Evolutionary conservation across 768 basidiomycete genomes (phyloP).

Genomic region (Hemileccinum rubropunctum): DNA sequence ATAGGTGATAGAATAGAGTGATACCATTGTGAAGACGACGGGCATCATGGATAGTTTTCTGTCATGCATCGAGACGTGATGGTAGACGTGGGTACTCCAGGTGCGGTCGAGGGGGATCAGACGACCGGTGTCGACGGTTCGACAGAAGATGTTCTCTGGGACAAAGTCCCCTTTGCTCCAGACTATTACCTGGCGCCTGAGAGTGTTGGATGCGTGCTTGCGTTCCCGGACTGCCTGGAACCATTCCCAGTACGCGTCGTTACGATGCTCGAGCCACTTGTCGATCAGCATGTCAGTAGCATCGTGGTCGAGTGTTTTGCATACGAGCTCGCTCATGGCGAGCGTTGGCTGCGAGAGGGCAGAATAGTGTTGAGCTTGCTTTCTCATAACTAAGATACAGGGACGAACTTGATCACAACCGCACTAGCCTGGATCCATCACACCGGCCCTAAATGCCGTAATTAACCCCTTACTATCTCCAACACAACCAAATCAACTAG

Average conservation of each 20-base stretch:
- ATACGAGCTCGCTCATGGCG: conserved; percentile 75
- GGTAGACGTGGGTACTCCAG: conserved; percentile 80
- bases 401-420: conserved; percentile 14
- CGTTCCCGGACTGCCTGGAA: conserved; percentile 68
- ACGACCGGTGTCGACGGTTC: conserved; percentile 75
- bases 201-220: conserved; percentile 51
- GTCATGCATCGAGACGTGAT: conserved; percentile 73
- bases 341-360: conserved; percentile 63
- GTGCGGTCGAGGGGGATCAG: conserved; percentile 78
- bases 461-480: conserved; percentile 7
- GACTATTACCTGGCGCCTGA: conserved; percentile 47
- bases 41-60: conserved; percentile 74
- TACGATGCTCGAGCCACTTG: conserved; percentile 79
- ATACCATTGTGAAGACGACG: conserved; percentile 78
- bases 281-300: conserved; percentile 77
- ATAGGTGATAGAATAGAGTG: neutral
- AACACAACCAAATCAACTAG: neutral
- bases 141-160: conserved; percentile 77
- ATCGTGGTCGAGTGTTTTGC: conserved; percentile 74
- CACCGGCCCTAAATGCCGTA: conserved; percentile 28
- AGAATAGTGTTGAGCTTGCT: conserved; percentile 46
- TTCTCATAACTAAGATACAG: conserved; percentile 16
- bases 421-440: neutral
- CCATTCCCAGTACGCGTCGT: conserved; percentile 77
- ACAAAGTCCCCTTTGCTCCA: conserved; percentile 71